Conservation (phyloP, 2,329 filamentous ascomycete genomes). For the Cladosporium sp. region DNA sequence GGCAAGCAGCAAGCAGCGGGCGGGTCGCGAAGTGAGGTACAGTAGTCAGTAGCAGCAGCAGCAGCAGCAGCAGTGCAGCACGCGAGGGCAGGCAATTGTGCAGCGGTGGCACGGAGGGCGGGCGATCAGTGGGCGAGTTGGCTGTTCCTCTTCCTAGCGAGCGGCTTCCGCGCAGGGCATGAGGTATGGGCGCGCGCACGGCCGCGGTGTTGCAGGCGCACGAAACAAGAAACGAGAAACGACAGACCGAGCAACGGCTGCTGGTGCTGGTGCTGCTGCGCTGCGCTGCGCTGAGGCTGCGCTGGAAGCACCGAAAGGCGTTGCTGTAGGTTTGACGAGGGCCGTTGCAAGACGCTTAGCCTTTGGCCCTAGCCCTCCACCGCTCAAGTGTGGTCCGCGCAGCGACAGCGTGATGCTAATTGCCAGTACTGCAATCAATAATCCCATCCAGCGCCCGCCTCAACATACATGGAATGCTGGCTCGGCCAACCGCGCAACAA, state of each 20-base stretch:
- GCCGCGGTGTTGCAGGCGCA: background rate
- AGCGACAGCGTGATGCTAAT: background rate
- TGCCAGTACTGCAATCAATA: too few species aligned
- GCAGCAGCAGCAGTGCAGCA: too few species aligned
- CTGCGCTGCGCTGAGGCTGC: background rate
- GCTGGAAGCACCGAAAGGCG: background rate
- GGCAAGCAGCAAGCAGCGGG: background rate
- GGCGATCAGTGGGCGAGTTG: background rate
- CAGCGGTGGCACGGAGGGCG: background rate
- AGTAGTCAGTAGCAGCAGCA: background rate
- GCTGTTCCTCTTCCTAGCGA: background rate
- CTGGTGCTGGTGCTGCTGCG: background rate
- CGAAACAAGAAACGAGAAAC: background rate
- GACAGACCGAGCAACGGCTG: background rate
- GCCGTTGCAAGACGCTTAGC: background rate
- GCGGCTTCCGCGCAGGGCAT: background rate
- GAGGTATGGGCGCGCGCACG: background rate
- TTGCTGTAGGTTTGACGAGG: conserved; percentile 11
- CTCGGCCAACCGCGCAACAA: background rate
- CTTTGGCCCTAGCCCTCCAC: background rate
- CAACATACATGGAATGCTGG: background rate
- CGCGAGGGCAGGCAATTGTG: background rate
- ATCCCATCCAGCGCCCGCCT: background rate
- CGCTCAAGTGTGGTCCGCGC: background rate
- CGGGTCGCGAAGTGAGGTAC: background rate